phyloP scores from a whole-genome alignment of 352 stramenopile genomes.

The Phytopythium mirpurense region DNA sequence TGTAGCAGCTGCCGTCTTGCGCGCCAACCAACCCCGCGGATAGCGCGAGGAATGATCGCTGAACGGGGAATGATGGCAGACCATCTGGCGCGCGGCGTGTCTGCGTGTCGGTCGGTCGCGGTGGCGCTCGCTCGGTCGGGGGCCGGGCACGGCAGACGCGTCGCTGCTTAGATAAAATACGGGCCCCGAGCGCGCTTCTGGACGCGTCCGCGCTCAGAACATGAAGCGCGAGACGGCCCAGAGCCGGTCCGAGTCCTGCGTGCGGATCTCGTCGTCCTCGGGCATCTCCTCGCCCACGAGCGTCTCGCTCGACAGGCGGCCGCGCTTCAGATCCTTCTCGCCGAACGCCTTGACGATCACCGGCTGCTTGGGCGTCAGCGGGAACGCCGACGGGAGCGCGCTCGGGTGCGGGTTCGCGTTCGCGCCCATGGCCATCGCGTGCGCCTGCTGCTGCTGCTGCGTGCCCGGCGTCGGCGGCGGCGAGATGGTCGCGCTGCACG shows the following conservation, averaged over 20 bases:
- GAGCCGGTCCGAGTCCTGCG: constrained; percentile 50
- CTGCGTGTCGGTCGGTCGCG: neutral
- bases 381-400: too few species aligned
- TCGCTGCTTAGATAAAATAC: constrained; percentile 8
- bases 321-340: constrained; percentile 15
- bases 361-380: constrained; percentile 24
- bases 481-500: constrained; percentile 58
- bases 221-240: constrained; percentile 52
- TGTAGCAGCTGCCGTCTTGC: neutral
- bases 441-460: constrained; percentile 2
- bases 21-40: neutral
- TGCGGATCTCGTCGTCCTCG: constrained; percentile 48
- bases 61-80: neutral
- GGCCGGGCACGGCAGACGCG: neutral
- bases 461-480: constrained; percentile 34
- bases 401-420: constrained; percentile 19
- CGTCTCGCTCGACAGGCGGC: constrained; percentile 24
- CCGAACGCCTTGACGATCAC: constrained; percentile 30
- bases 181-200: neutral
- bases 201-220: constrained; percentile 33
- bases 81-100: neutral
- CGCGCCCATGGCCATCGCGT: constrained; percentile 7
- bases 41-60: neutral
- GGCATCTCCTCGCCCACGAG: constrained; percentile 21
- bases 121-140: neutral